Base-by-base conservation (phyloP, 148 eudicot species). In the Chenopodium formosanum region DNA sequence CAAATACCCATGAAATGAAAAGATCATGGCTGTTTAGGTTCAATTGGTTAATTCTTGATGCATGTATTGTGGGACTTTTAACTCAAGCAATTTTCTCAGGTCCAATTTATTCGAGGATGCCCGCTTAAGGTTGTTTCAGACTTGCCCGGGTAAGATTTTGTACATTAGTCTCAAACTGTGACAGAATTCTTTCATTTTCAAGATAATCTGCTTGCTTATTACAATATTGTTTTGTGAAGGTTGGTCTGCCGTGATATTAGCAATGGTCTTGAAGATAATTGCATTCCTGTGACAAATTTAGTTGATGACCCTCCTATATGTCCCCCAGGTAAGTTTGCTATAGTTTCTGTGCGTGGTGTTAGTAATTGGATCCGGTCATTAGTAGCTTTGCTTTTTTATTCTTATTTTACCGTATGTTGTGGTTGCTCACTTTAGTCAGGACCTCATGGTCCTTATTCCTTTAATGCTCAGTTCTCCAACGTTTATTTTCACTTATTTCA, bases 191-290 rank as follows among this genome's bases (percentile, higher is more conserved):
- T 31, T 16, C 16, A 11, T 34, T 74, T 70, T 53, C 13, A 34
- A n/a, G 40, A 48, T 17, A 20, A 68, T 23, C 9, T 14, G 37
- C 63, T 52, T 74, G 53, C 76, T 80, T 74, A 80, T 14, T 23
- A 29, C 16, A 32, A 32, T 37, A 3, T 46, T 14, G 75, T 31
- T 67, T 79, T 11, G 66, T 79, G 73, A 78, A 86, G 89, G 84
- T 73, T 87, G 89, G 78, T 87, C 20, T 82, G 81, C 75, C 40
- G 22, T 76, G 90, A 88, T 82, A 74, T 88, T 68, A 80, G 84
- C 67, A 82, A 83, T 63, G 88, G 90, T n/a, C 78, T 70, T 75
- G 90, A 88, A 81, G 44, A 40, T 34, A 62, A 63, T 25, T 10
- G 79, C 74, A 85, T 87, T 80, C 86, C 87, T 63, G 88, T 80